Conservation (phyloP, 1,139 yeast genomes). For the Suhomyces bolitotheri region DNA sequence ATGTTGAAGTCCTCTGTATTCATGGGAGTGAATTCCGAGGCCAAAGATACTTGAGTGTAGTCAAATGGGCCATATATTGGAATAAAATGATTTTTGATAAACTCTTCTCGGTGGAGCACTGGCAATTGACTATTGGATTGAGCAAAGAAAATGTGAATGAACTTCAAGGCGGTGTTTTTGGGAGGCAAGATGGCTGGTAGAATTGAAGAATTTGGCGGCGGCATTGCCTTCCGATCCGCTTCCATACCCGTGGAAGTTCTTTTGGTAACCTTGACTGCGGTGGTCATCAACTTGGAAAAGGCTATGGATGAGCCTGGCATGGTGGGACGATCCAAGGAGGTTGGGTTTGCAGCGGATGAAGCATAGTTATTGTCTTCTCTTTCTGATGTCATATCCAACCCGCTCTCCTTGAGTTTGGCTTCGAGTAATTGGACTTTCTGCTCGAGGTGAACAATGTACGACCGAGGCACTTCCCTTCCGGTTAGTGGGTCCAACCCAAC, state of each 20-base stretch:
- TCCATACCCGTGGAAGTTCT: constrained; percentile 6
- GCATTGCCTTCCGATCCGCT: constrained; percentile 1
- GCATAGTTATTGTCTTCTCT: background rate
- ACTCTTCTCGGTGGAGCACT: constrained; percentile 75
- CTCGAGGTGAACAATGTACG: constrained; percentile 75
- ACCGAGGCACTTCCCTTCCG: constrained; percentile 81
- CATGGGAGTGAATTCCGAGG: constrained; percentile 59
- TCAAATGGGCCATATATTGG: constrained; percentile 78
- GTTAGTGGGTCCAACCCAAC: constrained; percentile 86
- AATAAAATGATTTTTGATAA: constrained; percentile 61
- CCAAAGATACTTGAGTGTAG: constrained; percentile 51
- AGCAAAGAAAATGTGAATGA: constrained; percentile 68
- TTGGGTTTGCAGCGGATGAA: background rate
- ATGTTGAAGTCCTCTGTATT: constrained; percentile 22
- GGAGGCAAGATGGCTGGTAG: constrained; percentile 64
- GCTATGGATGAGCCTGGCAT: constrained; percentile 35
- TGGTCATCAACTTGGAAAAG: constrained; percentile 72
- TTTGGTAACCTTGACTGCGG: constrained; percentile 67
- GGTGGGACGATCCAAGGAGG: background rate
- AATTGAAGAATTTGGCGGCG: constrained; percentile 10
- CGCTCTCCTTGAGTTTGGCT: constrained; percentile 42
- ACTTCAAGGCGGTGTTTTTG: constrained; percentile 65
- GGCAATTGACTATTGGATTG: constrained; percentile 85
- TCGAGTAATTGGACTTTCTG: constrained; percentile 61
- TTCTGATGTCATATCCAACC: constrained; percentile 24